phyloP scores from a whole-genome alignment of 208 protist species.

The Leishmania guyanensis region DNA sequence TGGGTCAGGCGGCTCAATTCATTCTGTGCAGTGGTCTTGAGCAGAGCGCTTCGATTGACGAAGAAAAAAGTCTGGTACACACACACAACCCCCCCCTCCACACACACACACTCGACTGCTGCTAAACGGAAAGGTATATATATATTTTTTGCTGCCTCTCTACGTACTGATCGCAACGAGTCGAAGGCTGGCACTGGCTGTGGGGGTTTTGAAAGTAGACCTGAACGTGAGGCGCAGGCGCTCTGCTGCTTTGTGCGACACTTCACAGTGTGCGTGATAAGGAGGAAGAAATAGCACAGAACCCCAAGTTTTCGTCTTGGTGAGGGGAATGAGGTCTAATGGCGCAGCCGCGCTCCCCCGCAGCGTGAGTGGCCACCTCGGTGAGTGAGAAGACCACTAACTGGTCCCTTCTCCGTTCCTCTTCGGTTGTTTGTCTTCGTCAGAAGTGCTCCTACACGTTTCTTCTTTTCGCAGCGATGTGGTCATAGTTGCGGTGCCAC shows the following conservation, averaged over 20 bases:
- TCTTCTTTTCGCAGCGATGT: not conserved
- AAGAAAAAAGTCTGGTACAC: not conserved
- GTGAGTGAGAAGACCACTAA: not conserved
- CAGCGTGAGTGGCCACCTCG: not conserved
- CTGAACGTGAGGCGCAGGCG: not conserved
- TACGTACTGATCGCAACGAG: not conserved
- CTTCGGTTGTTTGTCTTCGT: not conserved
- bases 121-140: not conserved
- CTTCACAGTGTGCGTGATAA: not conserved
- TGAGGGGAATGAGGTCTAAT: not conserved
- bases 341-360: not conserved
- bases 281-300: not conserved
- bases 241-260: not conserved
- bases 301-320: not conserved
- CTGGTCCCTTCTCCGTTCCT: not conserved
- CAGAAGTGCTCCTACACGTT: not conserved
- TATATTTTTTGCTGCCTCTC: constrained; percentile 8
- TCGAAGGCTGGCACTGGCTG: not conserved
- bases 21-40: not conserved
- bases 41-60: not conserved
- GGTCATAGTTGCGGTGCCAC: not conserved
- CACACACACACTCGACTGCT: not conserved
- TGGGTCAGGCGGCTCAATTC: not conserved
- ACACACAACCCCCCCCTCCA: not conserved
- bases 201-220: not conserved